Evolutionary conservation across 805 yeast species (phyloP).

Genomic region (Limtongozyma cylindracea): DNA sequence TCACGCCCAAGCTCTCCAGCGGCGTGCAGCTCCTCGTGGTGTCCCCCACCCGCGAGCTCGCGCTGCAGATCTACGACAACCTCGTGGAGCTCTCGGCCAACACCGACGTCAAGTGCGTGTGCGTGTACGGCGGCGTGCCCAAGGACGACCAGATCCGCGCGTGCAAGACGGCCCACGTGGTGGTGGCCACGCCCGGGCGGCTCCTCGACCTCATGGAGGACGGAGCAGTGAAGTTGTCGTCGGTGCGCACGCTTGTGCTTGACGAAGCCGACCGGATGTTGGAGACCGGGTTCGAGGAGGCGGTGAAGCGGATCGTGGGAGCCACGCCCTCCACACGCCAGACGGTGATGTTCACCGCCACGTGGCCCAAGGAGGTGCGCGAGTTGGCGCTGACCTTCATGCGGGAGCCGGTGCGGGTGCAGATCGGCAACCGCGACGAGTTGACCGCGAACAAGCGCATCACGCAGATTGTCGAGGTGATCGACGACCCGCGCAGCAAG

Average conservation of each 20-base stretch:
- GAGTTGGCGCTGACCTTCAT: not conserved
- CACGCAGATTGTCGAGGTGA: not conserved
- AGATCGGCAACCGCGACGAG: not conserved
- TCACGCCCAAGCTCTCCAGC: not conserved
- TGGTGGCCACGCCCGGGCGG: not conserved
- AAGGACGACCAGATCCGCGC: not conserved
- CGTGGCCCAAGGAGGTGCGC: slow-evolving; percentile 1
- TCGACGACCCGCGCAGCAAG: not conserved
- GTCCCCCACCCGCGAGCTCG: not conserved
- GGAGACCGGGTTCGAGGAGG: not conserved
- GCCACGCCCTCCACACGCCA: not conserved
- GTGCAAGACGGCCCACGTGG: not conserved
- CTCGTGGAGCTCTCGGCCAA: not conserved
- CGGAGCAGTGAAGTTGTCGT: not conserved
- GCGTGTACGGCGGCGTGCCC: not conserved
- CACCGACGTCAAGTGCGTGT: not conserved
- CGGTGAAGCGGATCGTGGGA: not conserved
- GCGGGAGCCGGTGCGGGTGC: not conserved
- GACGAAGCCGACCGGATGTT: not conserved
- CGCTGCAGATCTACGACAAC: not conserved
- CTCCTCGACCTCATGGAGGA: not conserved
- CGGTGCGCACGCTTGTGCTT: not conserved
- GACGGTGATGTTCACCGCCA: not conserved
- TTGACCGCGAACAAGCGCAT: not conserved
- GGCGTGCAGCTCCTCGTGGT: not conserved